Conservation (phyloP, 148 eudicot genomes). For the Silene uniflora region DNA sequence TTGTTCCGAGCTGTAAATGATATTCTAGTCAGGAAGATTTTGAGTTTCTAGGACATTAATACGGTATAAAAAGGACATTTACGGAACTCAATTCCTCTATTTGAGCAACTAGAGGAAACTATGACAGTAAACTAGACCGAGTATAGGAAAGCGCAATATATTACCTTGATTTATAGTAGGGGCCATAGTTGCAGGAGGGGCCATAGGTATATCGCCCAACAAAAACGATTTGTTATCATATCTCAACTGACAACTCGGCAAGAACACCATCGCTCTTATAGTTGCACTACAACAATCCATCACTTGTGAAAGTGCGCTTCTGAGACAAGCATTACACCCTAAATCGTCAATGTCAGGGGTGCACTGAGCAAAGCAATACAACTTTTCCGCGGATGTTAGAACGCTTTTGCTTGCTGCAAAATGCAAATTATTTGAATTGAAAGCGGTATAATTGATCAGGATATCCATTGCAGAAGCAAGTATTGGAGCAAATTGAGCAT, state of each 20-base stretch:
- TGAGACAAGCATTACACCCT: conserved; percentile 14
- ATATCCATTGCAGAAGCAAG: neutral
- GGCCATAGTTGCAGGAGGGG: neutral
- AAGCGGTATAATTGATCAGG: neutral
- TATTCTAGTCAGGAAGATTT: neutral
- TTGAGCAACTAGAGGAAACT: neutral
- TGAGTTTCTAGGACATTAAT: neutral
- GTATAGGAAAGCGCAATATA: neutral
- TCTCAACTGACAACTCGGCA: conserved; percentile 24
- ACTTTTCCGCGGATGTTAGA: neutral
- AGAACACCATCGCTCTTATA: neutral
- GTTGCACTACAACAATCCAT: neutral
- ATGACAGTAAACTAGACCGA: too few species aligned
- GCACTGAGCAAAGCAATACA: conserved; percentile 26
- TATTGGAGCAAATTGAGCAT: neutral
- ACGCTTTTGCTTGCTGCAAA: conserved; percentile 1
- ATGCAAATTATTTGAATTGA: neutral
- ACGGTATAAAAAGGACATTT: too few species aligned
- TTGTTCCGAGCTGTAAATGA: neutral
- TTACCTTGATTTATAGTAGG: neutral
- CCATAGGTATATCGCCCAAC: neutral
- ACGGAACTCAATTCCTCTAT: neutral
- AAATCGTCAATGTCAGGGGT: neutral
- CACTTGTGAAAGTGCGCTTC: neutral
- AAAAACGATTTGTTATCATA: conserved; percentile 6